Base-by-base conservation (phyloP, 2,329 filamentous ascomycete genomes). In the Lecanicillium sp. region DNA sequence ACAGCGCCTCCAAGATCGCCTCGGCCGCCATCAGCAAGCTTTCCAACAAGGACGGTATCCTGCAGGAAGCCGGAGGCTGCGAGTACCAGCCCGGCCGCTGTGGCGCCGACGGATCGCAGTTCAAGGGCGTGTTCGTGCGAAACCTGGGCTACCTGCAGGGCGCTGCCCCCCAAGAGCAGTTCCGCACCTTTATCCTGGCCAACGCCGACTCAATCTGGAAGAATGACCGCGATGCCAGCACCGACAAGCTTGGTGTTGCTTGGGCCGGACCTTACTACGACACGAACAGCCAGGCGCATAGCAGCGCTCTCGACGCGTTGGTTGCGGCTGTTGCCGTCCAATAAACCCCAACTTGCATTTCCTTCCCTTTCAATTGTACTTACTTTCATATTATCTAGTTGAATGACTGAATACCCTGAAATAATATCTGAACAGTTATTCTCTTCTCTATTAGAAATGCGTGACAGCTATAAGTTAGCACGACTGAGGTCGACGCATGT, bases 71-170 rank as follows among this genome's bases (percentile, higher is more conserved):
- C 8, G 64, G 63, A 51, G 54, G 60, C 29, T 69, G 66, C 49
- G 66, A 68, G 51, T 57, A 60, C 15, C 49, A 54, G 12, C 43
- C 53, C 8, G 61, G 61, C 33, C 55, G 67, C 53, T 77, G 71
- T 46, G 69, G 67, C 10, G 61, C 58, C 15, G 75, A 82, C 51
- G 75, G 71, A 2, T 71, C 77, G 27, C 80, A 86, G 57, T 89
- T 88, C 73, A 88, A 89, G 63, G 85, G 85, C 3, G 70, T 87
- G 29, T 86, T 87, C 53, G 71, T 78, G 14, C 74, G 83, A 17
- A 86, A 86, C 58, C 65, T 89, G 17, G 70, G 73, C 27, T 74
- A 77, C 47, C 63, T 89, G 27, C 69, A 84, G 19, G 58, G 65
- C 1, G 74, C 64, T 3, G 72, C 71, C 1, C 75, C 77, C 0